Percentiles rank a stretch among this genome's conserved stretches.
Conservation (phyloP, 768 basidiomycete genomes). For the Suillus bovinus region DNA sequence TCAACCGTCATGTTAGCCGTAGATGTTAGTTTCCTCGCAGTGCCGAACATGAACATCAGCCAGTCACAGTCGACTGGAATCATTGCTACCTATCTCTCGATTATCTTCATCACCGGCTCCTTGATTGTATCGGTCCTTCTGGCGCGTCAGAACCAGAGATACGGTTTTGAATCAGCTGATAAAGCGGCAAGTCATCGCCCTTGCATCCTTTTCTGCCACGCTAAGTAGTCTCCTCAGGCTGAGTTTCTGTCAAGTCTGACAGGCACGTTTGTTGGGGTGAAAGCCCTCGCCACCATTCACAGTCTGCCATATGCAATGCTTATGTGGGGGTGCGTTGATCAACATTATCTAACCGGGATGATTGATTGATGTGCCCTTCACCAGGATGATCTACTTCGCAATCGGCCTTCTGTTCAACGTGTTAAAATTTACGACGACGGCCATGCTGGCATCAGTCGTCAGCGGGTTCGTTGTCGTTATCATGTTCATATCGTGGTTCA, state of each 20-base stretch:
- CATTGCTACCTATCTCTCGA: conserved; percentile 42
- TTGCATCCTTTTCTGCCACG: background rate
- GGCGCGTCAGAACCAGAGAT: conserved; percentile 36
- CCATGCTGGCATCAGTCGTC: conserved; percentile 17
- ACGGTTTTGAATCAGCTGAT: conserved; percentile 20
- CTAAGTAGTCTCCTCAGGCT: conserved; percentile 15
- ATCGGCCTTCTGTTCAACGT: conserved; percentile 25
- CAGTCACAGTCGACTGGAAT: conserved; percentile 16
- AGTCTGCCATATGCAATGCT: conserved; percentile 34
- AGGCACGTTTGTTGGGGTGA: conserved; percentile 22
- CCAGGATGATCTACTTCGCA: conserved; percentile 30
- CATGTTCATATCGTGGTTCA: conserved; percentile 23
- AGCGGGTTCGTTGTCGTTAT: conserved; percentile 18
- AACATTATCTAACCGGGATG: background rate
- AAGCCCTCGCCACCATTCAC: conserved; percentile 32
- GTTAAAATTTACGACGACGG: conserved; percentile 17
- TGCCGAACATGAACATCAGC: conserved; percentile 39
- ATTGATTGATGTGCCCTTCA: background rate
- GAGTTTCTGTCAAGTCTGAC: conserved; percentile 23
- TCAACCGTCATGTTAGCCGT: conserved; percentile 52
- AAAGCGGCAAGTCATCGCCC: conserved; percentile 30
- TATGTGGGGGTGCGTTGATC: conserved; percentile 29
- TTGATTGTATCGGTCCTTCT: conserved; percentile 38
- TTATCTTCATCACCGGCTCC: conserved; percentile 35
- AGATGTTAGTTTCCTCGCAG: conserved; percentile 54